These are phyloP conservation scores for Boletus tylopilopsis DNA, from an alignment of 768 basidiomycete species.

Conservation along the genomic window DNA sequence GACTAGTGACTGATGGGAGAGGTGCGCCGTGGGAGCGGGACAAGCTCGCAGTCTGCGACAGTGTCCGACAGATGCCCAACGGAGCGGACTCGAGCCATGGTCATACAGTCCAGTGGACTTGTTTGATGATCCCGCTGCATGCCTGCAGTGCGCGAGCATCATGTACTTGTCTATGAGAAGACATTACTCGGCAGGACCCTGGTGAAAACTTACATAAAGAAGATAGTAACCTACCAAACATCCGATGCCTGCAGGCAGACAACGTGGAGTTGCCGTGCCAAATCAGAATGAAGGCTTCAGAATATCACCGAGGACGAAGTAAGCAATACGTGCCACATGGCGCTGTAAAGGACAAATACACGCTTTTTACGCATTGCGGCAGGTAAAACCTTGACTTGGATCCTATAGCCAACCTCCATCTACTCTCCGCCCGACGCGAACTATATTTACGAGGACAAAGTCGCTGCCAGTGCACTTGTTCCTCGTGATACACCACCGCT, in stretches of 20 bases:
- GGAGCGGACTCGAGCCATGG: not conserved
- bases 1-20: conserved; percentile 56
- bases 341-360: conserved; percentile 40
- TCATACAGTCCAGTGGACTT: not conserved
- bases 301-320: conserved; percentile 35
- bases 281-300: conserved; percentile 49
- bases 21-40: conserved; percentile 29
- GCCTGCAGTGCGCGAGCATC: not conserved
- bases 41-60: conserved; percentile 10
- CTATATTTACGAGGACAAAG: conserved; percentile 28
- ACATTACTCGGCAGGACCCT: not conserved
- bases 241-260: conserved; percentile 70
- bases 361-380: conserved; percentile 47
- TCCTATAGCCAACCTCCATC: conserved; percentile 22
- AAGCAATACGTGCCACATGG: conserved; percentile 30
- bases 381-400: conserved; percentile 37
- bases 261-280: conserved; percentile 55
- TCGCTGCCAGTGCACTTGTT: conserved; percentile 23
- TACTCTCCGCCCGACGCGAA: conserved; percentile 19
- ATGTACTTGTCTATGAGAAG: conserved; percentile 6
- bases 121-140: not conserved
- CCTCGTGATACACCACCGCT: conserved; percentile 34
- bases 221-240: conserved; percentile 36
- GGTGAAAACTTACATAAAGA: conserved; percentile 41
- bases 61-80: not conserved